Evolutionary conservation across 2,329 filamentous ascomycete species (phyloP), one percentile per base, ranked within the genome.

Genomic region (Arthrobotrys musiformis): DNA sequence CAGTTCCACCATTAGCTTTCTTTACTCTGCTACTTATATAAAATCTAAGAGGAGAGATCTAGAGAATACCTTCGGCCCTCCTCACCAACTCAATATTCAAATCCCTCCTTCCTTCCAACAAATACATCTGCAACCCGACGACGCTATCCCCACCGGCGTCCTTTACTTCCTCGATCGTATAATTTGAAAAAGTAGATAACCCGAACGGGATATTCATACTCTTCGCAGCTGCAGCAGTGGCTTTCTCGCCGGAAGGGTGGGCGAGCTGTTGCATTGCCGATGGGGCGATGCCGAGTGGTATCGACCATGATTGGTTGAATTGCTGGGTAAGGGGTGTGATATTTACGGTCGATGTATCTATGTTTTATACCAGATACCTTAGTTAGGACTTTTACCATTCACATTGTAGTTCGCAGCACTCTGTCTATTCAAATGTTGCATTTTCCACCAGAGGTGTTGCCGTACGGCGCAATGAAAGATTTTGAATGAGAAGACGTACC

Each of bases 211-310:
- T 54, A 22, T 48, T 58, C 60, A 35, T 56, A 11, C 82, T 83
- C 11, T 84, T 84, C 2, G 85, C 85, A 0, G 86, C 87, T 2
- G 85, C 83, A 0, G 85, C 85, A 0, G 85, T 87, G 0, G 84
- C 87, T 0, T 85, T 66, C 79, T 88, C 87, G 8, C 87, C 87
- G 35, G 88, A 86, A 0, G 83, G 82, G 78, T 88, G 87, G 1
- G 87, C 87, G 9, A 88, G 82, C 35, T 84, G 83, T 74, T 88
- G 87, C 81, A 87, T 86, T 1, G 86, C 88, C 0, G 87, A 85
- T 0, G 87, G 88, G 2, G 85, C 85, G 42, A 89, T 85, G 9
- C 86, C 86, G 1, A 90, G 82, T 0, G 88, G 88, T 1, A 89
- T 83, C 0, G 84, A 80, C 61, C 72, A 76, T 17, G 11, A 33